Evolutionary conservation across 2,329 filamentous ascomycete genomes (phyloP).

Genomic region (Ambrosiella xylebori): DNA sequence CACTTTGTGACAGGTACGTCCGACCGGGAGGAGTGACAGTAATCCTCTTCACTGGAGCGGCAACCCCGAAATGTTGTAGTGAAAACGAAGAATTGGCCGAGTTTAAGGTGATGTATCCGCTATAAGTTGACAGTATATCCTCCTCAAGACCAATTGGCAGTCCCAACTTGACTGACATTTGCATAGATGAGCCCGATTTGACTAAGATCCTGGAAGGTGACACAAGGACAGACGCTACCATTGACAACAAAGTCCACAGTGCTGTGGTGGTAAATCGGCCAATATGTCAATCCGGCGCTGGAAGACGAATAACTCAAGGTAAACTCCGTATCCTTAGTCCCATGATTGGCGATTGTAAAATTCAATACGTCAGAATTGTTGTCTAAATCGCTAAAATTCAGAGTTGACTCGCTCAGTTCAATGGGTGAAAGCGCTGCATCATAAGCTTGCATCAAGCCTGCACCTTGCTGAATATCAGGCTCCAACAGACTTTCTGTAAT

Average conservation of each 20-base stretch:
- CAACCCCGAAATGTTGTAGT: background rate
- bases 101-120: background rate
- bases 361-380: background rate
- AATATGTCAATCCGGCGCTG: background rate
- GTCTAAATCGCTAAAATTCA: background rate
- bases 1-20: background rate
- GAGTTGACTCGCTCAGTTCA: background rate
- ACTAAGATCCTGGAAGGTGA: background rate
- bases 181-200: background rate
- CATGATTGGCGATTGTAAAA: background rate
- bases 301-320: background rate
- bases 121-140: background rate
- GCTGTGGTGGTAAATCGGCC: background rate
- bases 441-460: constrained; percentile 20
- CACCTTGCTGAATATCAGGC: constrained; percentile 20
- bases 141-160: background rate
- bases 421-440: constrained; percentile 15
- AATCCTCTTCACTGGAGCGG: background rate
- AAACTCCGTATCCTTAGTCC: background rate
- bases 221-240: background rate
- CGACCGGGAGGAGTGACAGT: background rate
- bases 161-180: background rate
- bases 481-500: constrained; percentile 15
- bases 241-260: background rate
- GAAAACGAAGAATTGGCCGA: background rate